Conservation (phyloP, 345 rosid genomes). For the Iberis pinnata region DNA sequence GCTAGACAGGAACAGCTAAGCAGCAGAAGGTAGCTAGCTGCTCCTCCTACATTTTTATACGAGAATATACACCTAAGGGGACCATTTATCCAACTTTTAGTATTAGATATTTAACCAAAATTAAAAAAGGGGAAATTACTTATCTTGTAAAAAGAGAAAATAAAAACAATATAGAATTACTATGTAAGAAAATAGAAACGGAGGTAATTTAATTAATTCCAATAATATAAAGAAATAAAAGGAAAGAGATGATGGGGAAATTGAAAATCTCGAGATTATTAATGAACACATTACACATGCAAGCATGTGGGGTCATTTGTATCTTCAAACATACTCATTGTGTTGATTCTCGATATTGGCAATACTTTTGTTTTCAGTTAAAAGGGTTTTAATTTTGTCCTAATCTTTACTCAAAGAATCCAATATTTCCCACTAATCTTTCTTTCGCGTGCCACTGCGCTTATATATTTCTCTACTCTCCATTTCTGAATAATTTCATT, state of each 20-base stretch:
- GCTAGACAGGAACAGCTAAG: slow-evolving; percentile 32
- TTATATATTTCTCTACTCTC: neutral
- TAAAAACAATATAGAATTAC: neutral
- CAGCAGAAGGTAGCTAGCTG: slow-evolving; percentile 16
- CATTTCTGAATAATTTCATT: too few species aligned
- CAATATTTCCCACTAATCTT: slow-evolving; percentile 24
- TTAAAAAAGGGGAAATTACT: too few species aligned
- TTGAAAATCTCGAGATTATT: slow-evolving; percentile 30
- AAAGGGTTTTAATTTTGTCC: neutral
- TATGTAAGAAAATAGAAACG: neutral
- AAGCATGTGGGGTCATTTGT: slow-evolving; percentile 43
- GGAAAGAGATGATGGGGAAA: slow-evolving; percentile 25
- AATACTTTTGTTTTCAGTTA: slow-evolving; percentile 4
- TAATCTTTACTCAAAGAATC: slow-evolving; percentile 32
- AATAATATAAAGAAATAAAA: slow-evolving; percentile 12
- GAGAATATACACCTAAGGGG: slow-evolving; percentile 23
- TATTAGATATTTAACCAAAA: neutral
- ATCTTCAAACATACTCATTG: slow-evolving; percentile 60
- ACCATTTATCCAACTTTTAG: slow-evolving; percentile 10
- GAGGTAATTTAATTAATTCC: neutral
- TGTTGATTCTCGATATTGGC: slow-evolving; percentile 33
- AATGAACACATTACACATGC: slow-evolving; percentile 30
- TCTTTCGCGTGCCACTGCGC: slow-evolving; percentile 12
- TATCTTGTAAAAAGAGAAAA: too few species aligned
- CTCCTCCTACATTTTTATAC: slow-evolving; percentile 21